Percentiles rank a stretch among this genome's conserved stretches.
Evolutionary conservation across 148 eudicot species (phyloP).

Genomic region (Spergularia marina): DNA sequence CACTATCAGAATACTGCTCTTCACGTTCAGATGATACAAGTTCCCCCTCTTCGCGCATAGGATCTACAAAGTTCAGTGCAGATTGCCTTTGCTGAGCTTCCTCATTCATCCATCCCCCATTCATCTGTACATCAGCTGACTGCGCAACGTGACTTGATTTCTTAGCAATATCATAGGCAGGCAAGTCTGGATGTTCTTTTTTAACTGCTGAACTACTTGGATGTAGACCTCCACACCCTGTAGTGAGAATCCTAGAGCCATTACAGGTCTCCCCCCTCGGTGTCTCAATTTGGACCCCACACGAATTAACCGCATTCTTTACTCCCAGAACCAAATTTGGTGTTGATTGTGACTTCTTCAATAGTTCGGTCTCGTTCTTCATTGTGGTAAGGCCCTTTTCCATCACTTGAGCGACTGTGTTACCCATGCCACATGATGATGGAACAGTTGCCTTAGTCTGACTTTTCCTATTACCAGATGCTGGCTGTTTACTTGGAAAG

Average conservation of each 20-base stretch:
- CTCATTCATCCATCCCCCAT: constrained; percentile 19
- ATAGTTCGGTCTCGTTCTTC: constrained; percentile 33
- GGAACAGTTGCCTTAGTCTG: constrained; percentile 32
- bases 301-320: constrained; percentile 25
- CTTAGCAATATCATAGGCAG: constrained; percentile 19
- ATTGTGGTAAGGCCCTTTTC: constrained; percentile 26
- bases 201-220: constrained; percentile 32
- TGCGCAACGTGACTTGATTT: constrained; percentile 21
- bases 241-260: constrained; percentile 35
- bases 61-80: constrained; percentile 21
- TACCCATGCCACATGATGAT: constrained; percentile 35
- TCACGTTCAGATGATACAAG: constrained; percentile 28
- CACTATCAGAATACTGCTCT: constrained; percentile 36
- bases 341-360: constrained; percentile 36
- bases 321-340: constrained; percentile 30
- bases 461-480: constrained; percentile 29
- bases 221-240: constrained; percentile 34
- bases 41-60: constrained; percentile 22
- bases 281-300: constrained; percentile 36
- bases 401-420: constrained; percentile 19
- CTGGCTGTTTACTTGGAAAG: constrained; percentile 42
- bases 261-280: constrained; percentile 23
- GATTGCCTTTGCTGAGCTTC: constrained; percentile 19
- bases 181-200: constrained; percentile 25
- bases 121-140: constrained; percentile 14